These are phyloP conservation scores for Ceratocystis alfenasii DNA, from an alignment of 2,329 filamentous ascomycete species.

Conservation along the genomic window DNA sequence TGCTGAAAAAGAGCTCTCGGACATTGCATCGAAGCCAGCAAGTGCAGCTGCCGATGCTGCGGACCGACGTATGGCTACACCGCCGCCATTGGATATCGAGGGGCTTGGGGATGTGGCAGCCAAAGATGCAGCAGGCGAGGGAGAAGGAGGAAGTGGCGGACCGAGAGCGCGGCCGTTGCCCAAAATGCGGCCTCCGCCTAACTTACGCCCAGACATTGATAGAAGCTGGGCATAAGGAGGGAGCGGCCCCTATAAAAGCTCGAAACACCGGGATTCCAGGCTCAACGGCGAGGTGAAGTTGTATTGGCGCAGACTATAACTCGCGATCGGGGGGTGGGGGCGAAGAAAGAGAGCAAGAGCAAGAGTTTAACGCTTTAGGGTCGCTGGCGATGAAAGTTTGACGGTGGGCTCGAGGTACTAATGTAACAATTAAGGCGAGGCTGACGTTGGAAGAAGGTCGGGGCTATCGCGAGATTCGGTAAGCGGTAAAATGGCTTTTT, in stretches of 20 bases:
- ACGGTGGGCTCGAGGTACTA: no score
- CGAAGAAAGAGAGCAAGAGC: no score
- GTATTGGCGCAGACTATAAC: not conserved
- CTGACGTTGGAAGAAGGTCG: not conserved
- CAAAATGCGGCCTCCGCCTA: constrained; percentile 84
- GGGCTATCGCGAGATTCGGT: not conserved
- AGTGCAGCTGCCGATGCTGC: constrained; percentile 1
- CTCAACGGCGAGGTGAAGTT: not conserved
- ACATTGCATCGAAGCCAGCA: constrained; percentile 1
- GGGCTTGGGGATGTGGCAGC: constrained; percentile 16
- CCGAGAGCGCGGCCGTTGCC: constrained; percentile 76
- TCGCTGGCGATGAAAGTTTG: no score
- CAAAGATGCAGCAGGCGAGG: constrained; percentile 32
- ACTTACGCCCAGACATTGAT: constrained; percentile 67
- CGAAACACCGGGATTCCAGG: not conserved
- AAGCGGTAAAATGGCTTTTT: not conserved
- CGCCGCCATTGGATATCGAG: constrained; percentile 12
- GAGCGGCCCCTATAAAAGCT: not conserved
- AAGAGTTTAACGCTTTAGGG: no score
- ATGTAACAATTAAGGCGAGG: not conserved
- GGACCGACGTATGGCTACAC: not conserved
- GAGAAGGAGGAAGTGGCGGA: constrained; percentile 38
- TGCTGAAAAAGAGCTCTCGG: constrained; percentile 40
- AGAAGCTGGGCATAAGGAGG: constrained; percentile 20
- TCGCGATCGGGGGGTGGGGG: not conserved